Evolutionary conservation across 2,329 filamentous ascomycete species (phyloP).

Genomic region (Diaporthe helianthi): DNA sequence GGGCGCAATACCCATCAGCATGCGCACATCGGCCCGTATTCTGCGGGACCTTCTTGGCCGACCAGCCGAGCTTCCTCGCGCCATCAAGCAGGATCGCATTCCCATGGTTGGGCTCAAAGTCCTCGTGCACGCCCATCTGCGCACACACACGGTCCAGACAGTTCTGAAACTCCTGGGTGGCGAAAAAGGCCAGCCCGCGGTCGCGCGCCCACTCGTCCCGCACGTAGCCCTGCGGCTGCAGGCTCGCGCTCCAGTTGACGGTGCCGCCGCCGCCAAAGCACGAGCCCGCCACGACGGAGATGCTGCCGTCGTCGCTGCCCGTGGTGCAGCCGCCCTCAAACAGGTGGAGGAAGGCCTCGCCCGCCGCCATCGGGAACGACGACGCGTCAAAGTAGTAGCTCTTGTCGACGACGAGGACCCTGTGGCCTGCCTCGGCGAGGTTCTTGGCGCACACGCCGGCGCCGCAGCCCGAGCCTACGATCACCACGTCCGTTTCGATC

Average conservation of each 20-base stretch:
- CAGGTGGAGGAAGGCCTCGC: conserved; percentile 66
- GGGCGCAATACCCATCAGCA: conserved; percentile 68
- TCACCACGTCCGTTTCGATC: conserved; percentile 33
- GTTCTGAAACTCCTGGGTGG: conserved; percentile 72
- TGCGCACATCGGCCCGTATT: conserved; percentile 77
- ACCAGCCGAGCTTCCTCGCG: conserved; percentile 74
- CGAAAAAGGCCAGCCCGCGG: conserved; percentile 73
- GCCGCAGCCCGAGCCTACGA: conserved; percentile 36
- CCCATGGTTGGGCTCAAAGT: conserved; percentile 73
- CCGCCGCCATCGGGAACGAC: conserved; percentile 74
- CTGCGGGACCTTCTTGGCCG: conserved; percentile 72
- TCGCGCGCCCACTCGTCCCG: conserved; percentile 77
- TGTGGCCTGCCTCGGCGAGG: conserved; percentile 37
- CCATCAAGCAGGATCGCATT: conserved; percentile 76
- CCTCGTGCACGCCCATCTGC: conserved; percentile 76
- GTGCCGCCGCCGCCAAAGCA: conserved; percentile 85
- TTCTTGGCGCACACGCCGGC: conserved; percentile 35
- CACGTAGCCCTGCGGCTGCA: conserved; percentile 73
- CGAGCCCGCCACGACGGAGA: conserved; percentile 70
- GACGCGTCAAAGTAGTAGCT: conserved; percentile 74
- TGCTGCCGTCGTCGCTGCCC: conserved; percentile 60
- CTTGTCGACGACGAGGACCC: conserved; percentile 83
- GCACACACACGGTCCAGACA: conserved; percentile 77
- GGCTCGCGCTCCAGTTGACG: conserved; percentile 76
- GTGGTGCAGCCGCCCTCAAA: conserved; percentile 70